A percentile compares a stretch with the other conserved stretches of the same genome.
Conservation (phyloP, 257 asterid species). For the Mentha longifolia region DNA sequence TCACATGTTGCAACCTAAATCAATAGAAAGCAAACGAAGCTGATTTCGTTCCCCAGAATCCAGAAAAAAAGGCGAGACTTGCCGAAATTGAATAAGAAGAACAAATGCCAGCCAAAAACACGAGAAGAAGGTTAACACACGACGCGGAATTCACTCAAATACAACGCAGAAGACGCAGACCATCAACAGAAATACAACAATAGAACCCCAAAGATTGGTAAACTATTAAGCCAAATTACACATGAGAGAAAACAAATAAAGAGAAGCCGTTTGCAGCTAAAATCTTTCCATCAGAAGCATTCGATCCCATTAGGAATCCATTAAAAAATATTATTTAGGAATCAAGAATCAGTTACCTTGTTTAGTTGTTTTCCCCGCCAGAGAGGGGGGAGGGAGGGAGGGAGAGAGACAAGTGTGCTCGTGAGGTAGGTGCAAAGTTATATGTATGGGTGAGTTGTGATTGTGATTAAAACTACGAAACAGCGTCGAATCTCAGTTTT, state of each 20-base stretch:
- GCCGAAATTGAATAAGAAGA: slow-evolving; percentile 7
- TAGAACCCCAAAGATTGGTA: too few relatives aligned
- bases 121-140: not conserved
- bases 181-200: not conserved
- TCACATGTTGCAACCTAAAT: too few relatives aligned
- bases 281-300: not conserved
- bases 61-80: not conserved
- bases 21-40: not conserved
- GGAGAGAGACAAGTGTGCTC: not conserved
- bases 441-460: slow-evolving; percentile 19
- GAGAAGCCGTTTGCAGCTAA: not conserved
- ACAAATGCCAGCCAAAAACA: not conserved
- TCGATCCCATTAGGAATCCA: not conserved
- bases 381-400: not conserved
- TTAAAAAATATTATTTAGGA: not conserved
- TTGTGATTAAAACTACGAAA: not conserved
- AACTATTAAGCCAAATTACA: not conserved
- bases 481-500: slow-evolving; percentile 11
- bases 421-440: slow-evolving; percentile 18
- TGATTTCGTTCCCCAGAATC: not conserved
- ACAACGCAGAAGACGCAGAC: not conserved
- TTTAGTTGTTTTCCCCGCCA: not conserved
- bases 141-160: not conserved
- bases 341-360: not conserved
- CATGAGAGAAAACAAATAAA: not conserved